Evolutionary conservation across 352 stramenopile genomes (phyloP).

Genomic region (Phytophthora uliginosa): DNA sequence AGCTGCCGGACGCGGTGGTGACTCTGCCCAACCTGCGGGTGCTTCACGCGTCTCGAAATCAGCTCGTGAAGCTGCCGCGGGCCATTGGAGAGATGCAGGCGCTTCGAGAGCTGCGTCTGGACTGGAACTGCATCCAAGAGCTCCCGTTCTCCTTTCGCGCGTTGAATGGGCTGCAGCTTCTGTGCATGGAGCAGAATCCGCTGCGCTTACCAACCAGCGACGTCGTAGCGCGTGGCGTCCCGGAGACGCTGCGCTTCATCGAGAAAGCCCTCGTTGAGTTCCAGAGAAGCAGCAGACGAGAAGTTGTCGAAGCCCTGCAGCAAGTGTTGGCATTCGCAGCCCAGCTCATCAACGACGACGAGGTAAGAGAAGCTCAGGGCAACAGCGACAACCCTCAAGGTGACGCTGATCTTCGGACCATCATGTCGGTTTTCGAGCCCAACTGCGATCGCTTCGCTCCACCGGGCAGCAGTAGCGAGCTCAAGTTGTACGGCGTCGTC

Average conservation of each 20-base stretch:
- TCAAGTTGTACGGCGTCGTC: constrained; percentile 67
- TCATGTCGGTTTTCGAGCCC: constrained; percentile 60
- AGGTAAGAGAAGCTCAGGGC: neutral
- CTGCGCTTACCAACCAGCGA: constrained; percentile 60
- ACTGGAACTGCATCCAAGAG: constrained; percentile 75
- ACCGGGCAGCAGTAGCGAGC: constrained; percentile 37
- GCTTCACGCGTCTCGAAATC: constrained; percentile 62
- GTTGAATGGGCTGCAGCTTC: constrained; percentile 35
- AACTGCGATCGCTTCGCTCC: constrained; percentile 50
- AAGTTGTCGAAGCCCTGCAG: constrained; percentile 61
- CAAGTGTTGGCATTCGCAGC: constrained; percentile 50
- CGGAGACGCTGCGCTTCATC: constrained; percentile 61
- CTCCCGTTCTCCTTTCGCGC: constrained; percentile 71
- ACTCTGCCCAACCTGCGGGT: constrained; percentile 43
- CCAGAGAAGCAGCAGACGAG: constrained; percentile 48
- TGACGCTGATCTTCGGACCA: constrained; percentile 31
- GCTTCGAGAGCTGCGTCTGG: constrained; percentile 61
- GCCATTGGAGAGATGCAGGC: constrained; percentile 57
- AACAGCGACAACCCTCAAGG: neutral
- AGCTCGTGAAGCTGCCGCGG: constrained; percentile 51
- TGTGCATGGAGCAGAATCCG: constrained; percentile 77
- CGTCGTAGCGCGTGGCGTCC: constrained; percentile 56
- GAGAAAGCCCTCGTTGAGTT: constrained; percentile 63
- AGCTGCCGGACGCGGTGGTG: constrained; percentile 54
- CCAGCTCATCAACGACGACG: constrained; percentile 17